phyloP scores from a whole-genome alignment of 495 filamentous ascomycete species.

The Podospora pseudoanserina region DNA sequence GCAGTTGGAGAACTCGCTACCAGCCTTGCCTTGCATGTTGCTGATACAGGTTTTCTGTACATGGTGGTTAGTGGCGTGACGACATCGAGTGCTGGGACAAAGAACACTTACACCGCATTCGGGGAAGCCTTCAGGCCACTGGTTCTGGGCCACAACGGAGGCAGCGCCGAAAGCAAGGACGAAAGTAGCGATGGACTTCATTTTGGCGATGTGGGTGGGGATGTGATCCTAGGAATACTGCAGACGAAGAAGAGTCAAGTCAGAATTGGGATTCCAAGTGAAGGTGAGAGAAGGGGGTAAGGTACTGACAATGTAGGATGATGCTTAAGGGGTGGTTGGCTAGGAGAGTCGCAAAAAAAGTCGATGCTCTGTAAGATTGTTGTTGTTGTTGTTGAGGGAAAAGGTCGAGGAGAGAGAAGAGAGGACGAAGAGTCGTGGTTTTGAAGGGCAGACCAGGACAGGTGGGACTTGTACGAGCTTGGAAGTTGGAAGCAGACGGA shows the following conservation, averaged over 20 bases:
- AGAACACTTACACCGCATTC: constrained; percentile 41
- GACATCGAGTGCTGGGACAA: background rate
- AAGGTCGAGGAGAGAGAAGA: background rate
- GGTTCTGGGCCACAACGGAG: constrained; percentile 25
- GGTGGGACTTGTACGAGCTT: background rate
- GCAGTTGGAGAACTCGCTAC: constrained; percentile 56
- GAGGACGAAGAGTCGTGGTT: background rate
- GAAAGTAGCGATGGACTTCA: constrained; percentile 36
- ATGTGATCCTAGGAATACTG: constrained; percentile 7
- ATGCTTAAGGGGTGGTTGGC: background rate
- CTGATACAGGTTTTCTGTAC: constrained; percentile 63
- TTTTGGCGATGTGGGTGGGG: constrained; percentile 26
- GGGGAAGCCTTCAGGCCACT: constrained; percentile 31
- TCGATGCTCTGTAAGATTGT: constrained; percentile 3
- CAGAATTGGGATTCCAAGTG: constrained; percentile 4
- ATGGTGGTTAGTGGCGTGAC: background rate
- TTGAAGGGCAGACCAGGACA: background rate
- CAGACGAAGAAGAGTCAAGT: background rate
- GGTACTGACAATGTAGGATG: constrained; percentile 3
- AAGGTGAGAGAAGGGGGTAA: background rate
- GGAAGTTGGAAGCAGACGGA: background rate
- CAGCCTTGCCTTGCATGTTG: constrained; percentile 67
- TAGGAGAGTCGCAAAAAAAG: constrained; percentile 4
- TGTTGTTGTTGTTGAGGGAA: background rate
- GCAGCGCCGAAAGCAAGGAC: constrained; percentile 32